Evolutionary conservation across 805 yeast species (phyloP), one percentile per base, ranked within the genome.

Genomic region (Cephaloascus fragrans): DNA sequence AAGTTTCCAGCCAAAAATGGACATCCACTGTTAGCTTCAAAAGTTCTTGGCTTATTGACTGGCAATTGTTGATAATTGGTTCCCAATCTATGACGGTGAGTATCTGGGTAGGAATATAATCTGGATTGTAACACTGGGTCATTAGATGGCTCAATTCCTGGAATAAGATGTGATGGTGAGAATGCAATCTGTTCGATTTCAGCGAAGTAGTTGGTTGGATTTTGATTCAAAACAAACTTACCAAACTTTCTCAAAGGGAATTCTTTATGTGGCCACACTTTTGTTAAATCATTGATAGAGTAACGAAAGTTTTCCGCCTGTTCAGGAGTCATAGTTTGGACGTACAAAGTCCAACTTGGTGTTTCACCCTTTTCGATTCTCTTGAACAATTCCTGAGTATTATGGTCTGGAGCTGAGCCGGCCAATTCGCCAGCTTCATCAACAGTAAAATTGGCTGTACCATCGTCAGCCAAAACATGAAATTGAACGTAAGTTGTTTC

Each of bases 221-320:
- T 86, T 62, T 83, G 85, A 61, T 86, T 82, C 58, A 86, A 62
- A 2, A 76, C 77, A 47, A 86, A 66, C 58, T 78, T 80, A 58
- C 95, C 96, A 56, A 87, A 80, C 59, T 79, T 78, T 61, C 95
- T 77, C 65, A 87, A 62, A 54, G 96, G 96, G 71, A 77, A 87
- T 41, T 86, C 80, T 50, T 64, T 67, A 56, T 87, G 94, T 28
- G 96, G 76, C 80, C 80, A 74, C 43, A 68, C 59, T 61, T 74
- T 74, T 39, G 80, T 74, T 43, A 74, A 63, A 47, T 74, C 80
- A 46, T 69, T 69, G 42, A 75, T 58, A 32, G 69, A 59, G 53
- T 66, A 74, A 36, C 59, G 55, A 46, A 62, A 68, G 44, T 68
- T 55, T 55, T 71, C 71, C 37, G 79, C 80, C 55, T 74, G 73